phyloP scores from a whole-genome alignment of 2,329 filamentous ascomycete species.

The Aspergillus fijiensis region DNA sequence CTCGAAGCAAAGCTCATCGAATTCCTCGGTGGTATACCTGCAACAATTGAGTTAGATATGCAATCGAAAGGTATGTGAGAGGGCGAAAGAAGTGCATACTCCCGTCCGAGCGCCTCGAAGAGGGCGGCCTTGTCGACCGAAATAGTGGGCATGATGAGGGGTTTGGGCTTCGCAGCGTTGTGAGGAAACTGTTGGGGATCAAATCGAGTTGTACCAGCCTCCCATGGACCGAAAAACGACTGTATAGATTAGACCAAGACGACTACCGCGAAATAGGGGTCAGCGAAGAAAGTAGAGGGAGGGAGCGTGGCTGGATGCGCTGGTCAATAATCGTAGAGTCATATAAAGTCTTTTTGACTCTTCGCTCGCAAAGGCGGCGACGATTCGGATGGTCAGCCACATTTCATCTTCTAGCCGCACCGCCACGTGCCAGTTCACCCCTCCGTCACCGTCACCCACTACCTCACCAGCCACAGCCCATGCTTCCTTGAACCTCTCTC shows the following conservation, averaged over 20 bases:
- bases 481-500: slow-evolving; percentile 7
- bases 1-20: slow-evolving; percentile 97
- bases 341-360: slow-evolving; percentile 23
- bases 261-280: background rate
- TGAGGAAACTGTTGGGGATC: slow-evolving; percentile 5
- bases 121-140: slow-evolving; percentile 94
- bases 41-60: slow-evolving; percentile 5
- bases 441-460: slow-evolving; percentile 16
- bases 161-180: slow-evolving; percentile 24
- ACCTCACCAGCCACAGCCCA: slow-evolving; percentile 29
- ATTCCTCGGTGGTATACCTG: slow-evolving; percentile 88
- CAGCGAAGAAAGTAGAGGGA: background rate
- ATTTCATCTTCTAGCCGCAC: slow-evolving; percentile 17
- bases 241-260: background rate
- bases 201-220: slow-evolving; percentile 4
- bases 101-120: slow-evolving; percentile 85
- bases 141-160: slow-evolving; percentile 84
- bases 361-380: slow-evolving; percentile 3
- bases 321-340: slow-evolving; percentile 7
- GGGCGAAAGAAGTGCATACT: slow-evolving; percentile 56
- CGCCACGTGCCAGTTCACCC: slow-evolving; percentile 30
- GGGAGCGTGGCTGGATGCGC: slow-evolving; percentile 1
- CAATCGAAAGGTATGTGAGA: background rate
- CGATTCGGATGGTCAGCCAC: slow-evolving; percentile 22
- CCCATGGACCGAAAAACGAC: slow-evolving; percentile 1